Evolutionary conservation across 1,284 basidiomycete species (phyloP).

Genomic region (Termitomyces sp.): DNA sequence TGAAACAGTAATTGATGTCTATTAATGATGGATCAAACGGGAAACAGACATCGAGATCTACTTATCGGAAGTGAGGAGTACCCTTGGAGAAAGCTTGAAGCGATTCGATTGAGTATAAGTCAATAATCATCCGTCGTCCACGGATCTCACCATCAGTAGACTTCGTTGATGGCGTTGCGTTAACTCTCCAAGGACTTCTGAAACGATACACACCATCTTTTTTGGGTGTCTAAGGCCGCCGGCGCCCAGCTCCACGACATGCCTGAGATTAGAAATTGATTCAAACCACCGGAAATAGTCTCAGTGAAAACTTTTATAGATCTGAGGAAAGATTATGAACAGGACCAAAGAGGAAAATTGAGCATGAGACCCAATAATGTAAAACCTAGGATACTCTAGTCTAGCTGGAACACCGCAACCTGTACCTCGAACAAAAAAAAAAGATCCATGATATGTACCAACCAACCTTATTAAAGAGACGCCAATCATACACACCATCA

Average conservation of each 20-base stretch:
- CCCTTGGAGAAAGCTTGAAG: too few relatives aligned
- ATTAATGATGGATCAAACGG: too few relatives aligned
- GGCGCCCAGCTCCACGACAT: too few relatives aligned
- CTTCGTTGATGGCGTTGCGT: too few relatives aligned
- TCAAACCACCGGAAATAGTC: not conserved
- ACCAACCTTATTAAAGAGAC: not conserved
- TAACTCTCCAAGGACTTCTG: not conserved
- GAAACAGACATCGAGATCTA: too few relatives aligned
- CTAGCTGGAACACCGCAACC: not conserved
- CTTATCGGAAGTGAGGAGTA: too few relatives aligned
- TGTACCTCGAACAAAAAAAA: not conserved
- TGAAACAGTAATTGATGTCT: too few relatives aligned
- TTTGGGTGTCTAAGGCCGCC: too few relatives aligned
- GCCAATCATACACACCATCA: slow-evolving; percentile 23
- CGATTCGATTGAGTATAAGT: too few relatives aligned
- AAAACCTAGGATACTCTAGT: slow-evolving; percentile 2
- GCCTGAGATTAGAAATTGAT: not conserved
- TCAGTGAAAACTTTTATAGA: not conserved
- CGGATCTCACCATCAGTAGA: not conserved
- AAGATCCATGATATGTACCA: not conserved
- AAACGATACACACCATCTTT: not conserved
- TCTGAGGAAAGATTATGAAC: not conserved
- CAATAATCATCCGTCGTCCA: not conserved
- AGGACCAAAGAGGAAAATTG: not conserved
- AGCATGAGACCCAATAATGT: not conserved